phyloP scores from a whole-genome alignment of 2,329 filamentous ascomycete genomes.

The Sporothrix humicola region DNA sequence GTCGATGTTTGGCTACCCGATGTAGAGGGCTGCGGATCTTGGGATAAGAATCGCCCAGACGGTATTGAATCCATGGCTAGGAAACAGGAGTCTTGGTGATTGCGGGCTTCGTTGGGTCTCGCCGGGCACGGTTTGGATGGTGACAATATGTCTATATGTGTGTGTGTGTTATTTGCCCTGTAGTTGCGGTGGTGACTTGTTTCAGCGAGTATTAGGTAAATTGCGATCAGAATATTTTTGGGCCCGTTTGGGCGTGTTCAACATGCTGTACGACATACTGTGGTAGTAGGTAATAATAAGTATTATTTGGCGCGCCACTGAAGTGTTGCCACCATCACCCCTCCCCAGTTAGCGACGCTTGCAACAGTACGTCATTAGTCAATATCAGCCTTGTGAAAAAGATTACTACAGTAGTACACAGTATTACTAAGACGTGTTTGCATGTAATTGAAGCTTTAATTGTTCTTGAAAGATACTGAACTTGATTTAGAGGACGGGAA shows the following conservation, averaged over 20 bases:
- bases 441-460: no score
- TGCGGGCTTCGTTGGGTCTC: background rate
- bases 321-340: constrained; percentile 6
- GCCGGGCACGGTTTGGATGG: background rate
- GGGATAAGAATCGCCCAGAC: background rate
- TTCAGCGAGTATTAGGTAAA: background rate
- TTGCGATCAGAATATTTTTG: background rate
- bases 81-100: background rate
- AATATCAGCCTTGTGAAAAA: background rate
- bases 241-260: no score
- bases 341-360: background rate
- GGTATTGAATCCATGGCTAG: background rate
- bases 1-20: constrained; percentile 29
- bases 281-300: no score
- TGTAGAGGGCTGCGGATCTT: background rate
- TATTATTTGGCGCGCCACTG: background rate
- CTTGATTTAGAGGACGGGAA: no score
- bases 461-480: no score
- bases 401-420: no score
- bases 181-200: background rate
- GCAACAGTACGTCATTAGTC: constrained; percentile 11
- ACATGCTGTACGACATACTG: no score
- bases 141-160: no score
- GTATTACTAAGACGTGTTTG: no score
- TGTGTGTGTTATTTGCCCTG: background rate